Percentiles rank a stretch among this genome's conserved stretches.
phyloP scores from a whole-genome alignment of 164 flowering plant genomes.

The Kalanchoe fedtschenkoi region DNA sequence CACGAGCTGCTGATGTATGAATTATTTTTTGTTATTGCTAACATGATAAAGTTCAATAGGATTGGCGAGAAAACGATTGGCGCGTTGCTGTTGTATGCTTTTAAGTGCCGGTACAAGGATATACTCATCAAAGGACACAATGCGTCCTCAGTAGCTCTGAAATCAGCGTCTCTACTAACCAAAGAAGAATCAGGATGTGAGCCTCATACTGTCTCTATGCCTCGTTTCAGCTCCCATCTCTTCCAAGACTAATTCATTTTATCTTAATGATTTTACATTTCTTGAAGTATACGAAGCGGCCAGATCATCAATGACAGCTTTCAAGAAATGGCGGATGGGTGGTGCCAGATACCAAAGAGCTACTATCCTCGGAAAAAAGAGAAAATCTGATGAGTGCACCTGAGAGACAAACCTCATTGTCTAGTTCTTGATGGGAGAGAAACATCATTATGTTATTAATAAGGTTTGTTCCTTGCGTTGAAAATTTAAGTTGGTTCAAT shows the following conservation, averaged over 20 bases:
- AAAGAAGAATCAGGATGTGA: constrained; percentile 67
- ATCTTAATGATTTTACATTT: neutral
- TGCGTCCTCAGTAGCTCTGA: constrained; percentile 43
- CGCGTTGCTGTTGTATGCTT: constrained; percentile 60
- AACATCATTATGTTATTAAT: too few species aligned
- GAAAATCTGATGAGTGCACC: constrained; percentile 36
- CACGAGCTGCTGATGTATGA: neutral
- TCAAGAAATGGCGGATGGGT: constrained; percentile 82
- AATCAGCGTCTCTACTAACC: constrained; percentile 45
- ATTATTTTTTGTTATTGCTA: too few species aligned
- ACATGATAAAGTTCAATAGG: constrained; percentile 33
- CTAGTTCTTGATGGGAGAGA: too few species aligned
- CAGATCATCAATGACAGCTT: constrained; percentile 61
- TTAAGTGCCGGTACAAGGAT: constrained; percentile 67
- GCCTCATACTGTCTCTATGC: constrained; percentile 10
- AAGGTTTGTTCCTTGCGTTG: too few species aligned
- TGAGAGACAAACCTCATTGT: neutral
- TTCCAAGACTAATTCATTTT: neutral
- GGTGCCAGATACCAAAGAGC: constrained; percentile 80
- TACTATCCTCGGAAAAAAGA: constrained; percentile 73
- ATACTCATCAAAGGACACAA: constrained; percentile 68
- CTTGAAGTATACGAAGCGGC: constrained; percentile 74
- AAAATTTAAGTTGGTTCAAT: too few species aligned
- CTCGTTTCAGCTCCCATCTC: neutral
- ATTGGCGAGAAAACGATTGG: constrained; percentile 72